These are phyloP conservation scores for Lobosporangium transversale DNA, from an alignment of 192 early-diverging fungal species.

Conservation along the genomic window DNA sequence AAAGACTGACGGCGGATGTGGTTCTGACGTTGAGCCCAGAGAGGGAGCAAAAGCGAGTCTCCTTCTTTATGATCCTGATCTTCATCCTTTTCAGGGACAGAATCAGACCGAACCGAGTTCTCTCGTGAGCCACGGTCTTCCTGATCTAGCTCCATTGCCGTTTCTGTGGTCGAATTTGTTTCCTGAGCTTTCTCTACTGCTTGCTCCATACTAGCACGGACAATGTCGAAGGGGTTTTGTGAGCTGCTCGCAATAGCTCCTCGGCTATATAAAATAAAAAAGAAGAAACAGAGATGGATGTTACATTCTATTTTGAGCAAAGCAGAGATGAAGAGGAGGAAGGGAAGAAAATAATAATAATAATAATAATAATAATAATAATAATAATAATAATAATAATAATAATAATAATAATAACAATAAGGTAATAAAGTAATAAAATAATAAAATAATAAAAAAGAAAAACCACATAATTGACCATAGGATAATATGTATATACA, in stretches of 20 bases:
- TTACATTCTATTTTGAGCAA: no score
- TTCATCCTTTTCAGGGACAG: background rate
- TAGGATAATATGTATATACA: no score
- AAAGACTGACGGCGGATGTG: constrained; percentile 44
- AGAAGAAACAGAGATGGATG: background rate
- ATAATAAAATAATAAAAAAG: background rate
- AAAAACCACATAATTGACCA: no score
- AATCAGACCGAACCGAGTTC: background rate
- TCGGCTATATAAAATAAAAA: background rate
- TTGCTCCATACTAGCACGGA: background rate
- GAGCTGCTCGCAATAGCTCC: background rate
- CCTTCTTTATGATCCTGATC: background rate
- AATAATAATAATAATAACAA: background rate
- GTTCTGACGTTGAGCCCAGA: constrained; percentile 38
- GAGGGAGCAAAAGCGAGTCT: constrained; percentile 9
- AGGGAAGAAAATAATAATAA: no score
- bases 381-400: no score
- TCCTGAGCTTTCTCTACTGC: background rate
- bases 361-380: no score
- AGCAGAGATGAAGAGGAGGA: no score
- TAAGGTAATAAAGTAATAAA: background rate
- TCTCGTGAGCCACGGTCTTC: background rate
- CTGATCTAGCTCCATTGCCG: background rate
- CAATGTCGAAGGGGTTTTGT: background rate
- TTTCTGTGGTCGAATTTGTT: background rate